Conservation (phyloP, 2,329 filamentous ascomycete genomes). For the Fusarium sp. region DNA sequence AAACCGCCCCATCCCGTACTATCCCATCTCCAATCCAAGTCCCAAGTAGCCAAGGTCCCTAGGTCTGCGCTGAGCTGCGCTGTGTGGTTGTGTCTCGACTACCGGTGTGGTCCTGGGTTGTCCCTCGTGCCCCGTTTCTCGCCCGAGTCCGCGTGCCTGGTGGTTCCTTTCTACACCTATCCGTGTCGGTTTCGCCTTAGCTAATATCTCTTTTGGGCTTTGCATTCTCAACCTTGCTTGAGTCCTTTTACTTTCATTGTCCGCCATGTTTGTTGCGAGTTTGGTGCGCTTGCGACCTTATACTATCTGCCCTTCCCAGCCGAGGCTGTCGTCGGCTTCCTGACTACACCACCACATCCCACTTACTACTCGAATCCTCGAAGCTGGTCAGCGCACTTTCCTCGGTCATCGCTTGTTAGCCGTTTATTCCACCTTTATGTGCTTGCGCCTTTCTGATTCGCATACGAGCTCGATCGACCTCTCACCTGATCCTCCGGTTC, state of each 20-base stretch:
- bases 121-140: constrained; percentile 40
- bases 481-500: constrained; percentile 13
- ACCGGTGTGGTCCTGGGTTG: constrained; percentile 38
- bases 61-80: too few species aligned
- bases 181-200: constrained; percentile 38
- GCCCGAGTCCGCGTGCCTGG: constrained; percentile 38
- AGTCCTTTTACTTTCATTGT: constrained; percentile 26
- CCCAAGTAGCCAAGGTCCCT: constrained; percentile 27
- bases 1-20: constrained; percentile 35
- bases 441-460: constrained; percentile 15
- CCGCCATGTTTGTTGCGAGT: constrained; percentile 48
- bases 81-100: constrained; percentile 12
- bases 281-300: constrained; percentile 46
- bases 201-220: constrained; percentile 33
- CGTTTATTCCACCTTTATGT: constrained; percentile 18
- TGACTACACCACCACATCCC: constrained; percentile 36
- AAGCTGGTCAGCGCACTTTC: constrained; percentile 21
- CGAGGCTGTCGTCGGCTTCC: constrained; percentile 40
- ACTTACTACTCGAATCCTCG: constrained; percentile 21
- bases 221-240: constrained; percentile 27
- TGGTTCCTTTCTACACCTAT: constrained; percentile 34
- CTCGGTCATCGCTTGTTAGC: constrained; percentile 25
- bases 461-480: constrained; percentile 16
- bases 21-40: constrained; percentile 36
- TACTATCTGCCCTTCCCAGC: constrained; percentile 38